Base-by-base conservation (phyloP, 1,139 yeast species). In the Chernovozyma sophiae-reginae region DNA sequence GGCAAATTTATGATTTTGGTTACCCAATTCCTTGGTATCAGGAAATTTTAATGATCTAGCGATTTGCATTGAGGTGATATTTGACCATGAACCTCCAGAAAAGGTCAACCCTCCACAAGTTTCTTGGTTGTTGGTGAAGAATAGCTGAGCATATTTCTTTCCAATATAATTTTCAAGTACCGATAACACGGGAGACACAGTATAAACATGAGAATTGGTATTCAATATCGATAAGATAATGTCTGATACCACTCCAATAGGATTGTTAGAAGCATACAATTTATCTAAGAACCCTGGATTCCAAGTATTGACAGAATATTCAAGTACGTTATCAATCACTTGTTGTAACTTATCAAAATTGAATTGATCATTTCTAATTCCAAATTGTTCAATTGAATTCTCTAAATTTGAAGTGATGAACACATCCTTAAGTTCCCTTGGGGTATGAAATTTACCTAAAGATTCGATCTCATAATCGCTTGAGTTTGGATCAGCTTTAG, bases 21-120 rank as follows among this genome's bases (percentile, higher is more conserved):
- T 82, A 0, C 96, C 96, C 1, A 64, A 46, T 3, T 62, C 53
- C 52, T 82, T 84, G 0, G 95, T 82, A 13, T 81, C 84, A 0
- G 95, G 95, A 50, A 53, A 83, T 43, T 74, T 58, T 31, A 72
- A 64, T 31, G 85, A 68, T 47, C 95, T 65, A 0, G 95, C 96
- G 56, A 83, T 79, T 46, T 85, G 92, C 60, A 86, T 57, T 39
- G 87, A 78, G 2, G 95, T 85, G 37, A 84, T 74, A 56, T 86
- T 86, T 14, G 95, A 84, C 79, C 90, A 86, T 4, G 92, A 81
- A 0, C 96, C 96, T 12, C 96, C 96, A 24, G 90, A 77, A 56
- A 86, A 84, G 0, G 96, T 86, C 48, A 86, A 65, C 0, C 96
- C 96, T 18, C 95, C 96, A 33, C 90, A 76, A 25, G 68, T 65